A percentile compares a stretch with the other conserved stretches of the same genome.
These are phyloP conservation scores for Nymphaea colorata DNA, from an alignment of 164 flowering plant genomes.

Conservation along the genomic window DNA sequence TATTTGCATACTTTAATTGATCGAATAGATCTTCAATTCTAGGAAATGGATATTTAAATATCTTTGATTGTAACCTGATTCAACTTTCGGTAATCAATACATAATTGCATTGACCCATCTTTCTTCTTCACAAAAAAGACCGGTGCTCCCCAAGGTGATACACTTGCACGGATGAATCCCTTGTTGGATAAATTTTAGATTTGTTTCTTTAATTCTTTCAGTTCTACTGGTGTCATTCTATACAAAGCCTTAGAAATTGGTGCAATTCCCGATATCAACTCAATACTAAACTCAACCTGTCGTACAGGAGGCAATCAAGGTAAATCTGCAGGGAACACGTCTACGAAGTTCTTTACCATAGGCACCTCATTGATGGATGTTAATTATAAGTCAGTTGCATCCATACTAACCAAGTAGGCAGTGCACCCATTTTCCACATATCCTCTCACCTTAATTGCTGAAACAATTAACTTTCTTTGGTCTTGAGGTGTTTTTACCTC, in stretches of 20 bases:
- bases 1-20: neutral
- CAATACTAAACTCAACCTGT: neutral
- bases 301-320: neutral
- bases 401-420: no score
- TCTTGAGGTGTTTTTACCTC: no score
- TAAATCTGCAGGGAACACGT: neutral
- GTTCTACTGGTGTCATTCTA: neutral
- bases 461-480: no score
- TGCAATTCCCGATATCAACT: neutral
- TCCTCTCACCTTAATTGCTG: no score
- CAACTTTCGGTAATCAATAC: neutral
- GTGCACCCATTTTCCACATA: no score
- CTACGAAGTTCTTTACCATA: neutral
- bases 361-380: no score
- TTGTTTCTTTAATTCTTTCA: neutral
- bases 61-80: neutral
- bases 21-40: conserved; percentile 2
- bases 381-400: no score
- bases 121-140: neutral
- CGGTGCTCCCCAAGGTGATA: neutral
- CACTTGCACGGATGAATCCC: neutral
- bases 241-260: neutral
- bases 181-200: neutral
- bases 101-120: neutral
- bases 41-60: conserved; percentile 1